Conservation (phyloP, 805 yeast species). For the Cyberlindnera mycetangii region DNA sequence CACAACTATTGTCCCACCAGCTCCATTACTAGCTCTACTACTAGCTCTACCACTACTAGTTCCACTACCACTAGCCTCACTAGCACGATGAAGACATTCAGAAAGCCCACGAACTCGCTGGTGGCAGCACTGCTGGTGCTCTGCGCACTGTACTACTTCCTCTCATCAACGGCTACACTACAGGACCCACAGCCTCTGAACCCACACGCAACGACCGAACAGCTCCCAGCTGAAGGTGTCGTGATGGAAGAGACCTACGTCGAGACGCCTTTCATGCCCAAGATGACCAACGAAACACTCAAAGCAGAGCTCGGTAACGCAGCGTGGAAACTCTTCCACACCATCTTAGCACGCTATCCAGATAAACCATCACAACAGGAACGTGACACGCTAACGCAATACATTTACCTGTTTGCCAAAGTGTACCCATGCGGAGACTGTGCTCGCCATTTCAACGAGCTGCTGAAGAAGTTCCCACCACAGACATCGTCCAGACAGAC, state of each 20-base stretch:
- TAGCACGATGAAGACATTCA: constrained; percentile 12
- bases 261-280: constrained; percentile 62
- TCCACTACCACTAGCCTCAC: background rate
- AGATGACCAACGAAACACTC: constrained; percentile 83
- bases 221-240: background rate
- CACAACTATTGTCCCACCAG: too few relatives aligned
- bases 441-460: constrained; percentile 80
- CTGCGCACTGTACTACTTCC: constrained; percentile 18
- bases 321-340: constrained; percentile 89
- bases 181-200: constrained; percentile 28
- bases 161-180: constrained; percentile 16
- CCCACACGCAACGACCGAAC: constrained; percentile 31
- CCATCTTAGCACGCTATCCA: constrained; percentile 89
- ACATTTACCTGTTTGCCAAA: constrained; percentile 74
- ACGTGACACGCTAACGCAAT: constrained; percentile 57
- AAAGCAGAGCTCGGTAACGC: constrained; percentile 87
- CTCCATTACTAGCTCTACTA: too few relatives aligned
- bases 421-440: constrained; percentile 98
- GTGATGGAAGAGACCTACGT: background rate
- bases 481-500: constrained; percentile 71
- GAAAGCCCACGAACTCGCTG: constrained; percentile 10
- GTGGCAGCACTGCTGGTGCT: constrained; percentile 13
- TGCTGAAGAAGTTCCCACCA: constrained; percentile 75
- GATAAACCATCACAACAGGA: constrained; percentile 70
- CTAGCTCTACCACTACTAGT: too few relatives aligned